Evolutionary conservation across 2,329 filamentous ascomycete species (phyloP).

Genomic region (Ambrosiella cleistominuta): DNA sequence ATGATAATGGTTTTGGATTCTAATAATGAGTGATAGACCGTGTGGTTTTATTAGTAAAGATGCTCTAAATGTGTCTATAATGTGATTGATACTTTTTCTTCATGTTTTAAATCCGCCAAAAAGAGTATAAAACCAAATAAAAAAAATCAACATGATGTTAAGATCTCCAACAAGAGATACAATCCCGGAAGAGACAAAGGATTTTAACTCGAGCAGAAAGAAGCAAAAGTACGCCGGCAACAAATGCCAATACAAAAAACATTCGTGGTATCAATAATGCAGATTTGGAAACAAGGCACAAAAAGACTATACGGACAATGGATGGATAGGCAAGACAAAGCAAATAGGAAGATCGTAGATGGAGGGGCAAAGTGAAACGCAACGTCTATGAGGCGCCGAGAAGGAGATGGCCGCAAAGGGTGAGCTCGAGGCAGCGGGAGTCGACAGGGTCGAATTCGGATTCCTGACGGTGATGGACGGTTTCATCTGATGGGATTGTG

Average conservation of each 20-base stretch:
- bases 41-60: neutral
- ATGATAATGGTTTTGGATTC: neutral
- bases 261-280: too few relatives aligned
- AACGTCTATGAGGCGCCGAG: constrained; percentile 16
- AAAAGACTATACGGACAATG: neutral
- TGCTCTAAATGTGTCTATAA: neutral
- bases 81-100: too few relatives aligned
- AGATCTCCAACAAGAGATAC: neutral
- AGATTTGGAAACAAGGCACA: neutral
- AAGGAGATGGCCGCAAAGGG: constrained; percentile 31
- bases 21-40: neutral
- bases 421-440: constrained; percentile 33
- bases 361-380: neutral
- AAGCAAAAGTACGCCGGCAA: neutral
- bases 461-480: constrained; percentile 29
- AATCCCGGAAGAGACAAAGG: neutral
- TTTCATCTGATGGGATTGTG: constrained; percentile 16
- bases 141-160: neutral
- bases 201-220: neutral
- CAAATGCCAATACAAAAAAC: neutral
- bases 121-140: too few relatives aligned
- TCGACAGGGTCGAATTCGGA: constrained; percentile 33
- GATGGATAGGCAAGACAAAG: neutral
- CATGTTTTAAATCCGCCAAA: too few relatives aligned
- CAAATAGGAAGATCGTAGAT: neutral